Evolutionary conservation across 352 stramenopile genomes (phyloP), one percentile per base, ranked within the genome.

Genomic region (Pythium chondricola): DNA sequence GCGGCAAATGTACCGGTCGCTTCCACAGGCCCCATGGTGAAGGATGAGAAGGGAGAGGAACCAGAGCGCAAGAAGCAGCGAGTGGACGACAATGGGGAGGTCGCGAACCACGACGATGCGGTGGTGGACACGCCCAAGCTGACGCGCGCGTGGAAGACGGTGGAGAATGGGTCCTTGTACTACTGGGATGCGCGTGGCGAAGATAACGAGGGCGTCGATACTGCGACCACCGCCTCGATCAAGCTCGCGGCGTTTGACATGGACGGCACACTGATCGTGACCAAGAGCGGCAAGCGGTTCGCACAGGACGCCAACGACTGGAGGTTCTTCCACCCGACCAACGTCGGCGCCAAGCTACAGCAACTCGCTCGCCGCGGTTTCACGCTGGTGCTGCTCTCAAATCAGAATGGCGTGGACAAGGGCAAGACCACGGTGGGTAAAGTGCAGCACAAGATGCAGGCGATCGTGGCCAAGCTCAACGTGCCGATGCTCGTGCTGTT

Each of bases 161-260:
- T 82, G 6, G 30, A 67, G 20, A 20, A 41, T 8, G 65, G 49
- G 9, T 75, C 74, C 29, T 52, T 89, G 13, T 48, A 74, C 35
- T 67, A 78, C 24, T 45, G 85, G 52, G 73, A 89, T 35, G 67
- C 78, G 2, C 66, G 67, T 0, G 29, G 49, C 8, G 8, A 25
- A 36, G 52, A 20, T 41, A 29, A 43, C 29, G 32, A 16, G 22
- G 36, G 4, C 14, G 37, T 6, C 35, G 6, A 18, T 2, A 13
- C 11, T 30, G 8, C n/a, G n/a, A n/a, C n/a, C n/a, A n/a, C n/a
- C n/a, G n/a, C n/a, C n/a, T n/a, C n/a, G n/a, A 21, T 61, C 22
- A 91, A 88, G 51, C 65, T 94, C n/a, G 80, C 83, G 17, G 65
- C 61, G 7, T 94, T 94, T 25, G 83, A 94, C 55, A 58, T 94